phyloP scores from a whole-genome alignment of 805 yeast species.

The Sugiyamaella lignohabitans region DNA sequence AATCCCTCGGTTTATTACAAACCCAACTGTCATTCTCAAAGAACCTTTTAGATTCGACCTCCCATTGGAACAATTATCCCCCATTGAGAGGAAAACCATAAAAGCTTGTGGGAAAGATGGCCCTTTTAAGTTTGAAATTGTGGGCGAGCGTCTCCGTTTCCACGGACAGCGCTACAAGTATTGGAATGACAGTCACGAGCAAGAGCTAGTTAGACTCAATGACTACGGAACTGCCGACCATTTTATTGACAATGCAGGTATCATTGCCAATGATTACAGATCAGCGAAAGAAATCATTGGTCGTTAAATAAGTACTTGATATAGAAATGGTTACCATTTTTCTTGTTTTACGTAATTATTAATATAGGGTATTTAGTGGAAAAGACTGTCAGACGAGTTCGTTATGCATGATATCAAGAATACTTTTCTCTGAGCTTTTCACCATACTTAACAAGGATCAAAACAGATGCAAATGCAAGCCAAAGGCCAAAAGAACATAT shows the following conservation, averaged over 20 bases:
- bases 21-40: slow-evolving; percentile 8
- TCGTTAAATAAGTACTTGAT: neutral
- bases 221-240: slow-evolving; percentile 6
- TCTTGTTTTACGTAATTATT: too few relatives aligned
- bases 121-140: slow-evolving; percentile 7
- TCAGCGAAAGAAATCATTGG: neutral
- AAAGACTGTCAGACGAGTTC: too few relatives aligned
- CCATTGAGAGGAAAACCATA: slow-evolving; percentile 9
- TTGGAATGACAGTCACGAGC: slow-evolving; percentile 4
- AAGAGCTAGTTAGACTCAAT: slow-evolving; percentile 5
- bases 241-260: slow-evolving; percentile 5
- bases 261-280: neutral
- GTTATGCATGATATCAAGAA: too few relatives aligned
- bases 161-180: slow-evolving; percentile 5
- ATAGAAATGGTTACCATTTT: neutral
- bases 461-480: slow-evolving; percentile 34
- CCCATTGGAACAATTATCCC: slow-evolving; percentile 5
- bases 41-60: slow-evolving; percentile 7
- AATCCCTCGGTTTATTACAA: slow-evolving; percentile 11
- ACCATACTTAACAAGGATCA: slow-evolving; percentile 37
- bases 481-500: slow-evolving; percentile 41
- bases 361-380: too few relatives aligned
- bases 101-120: slow-evolving; percentile 5
- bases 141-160: slow-evolving; percentile 4
- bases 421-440: slow-evolving; percentile 30